Evolutionary conservation across 768 basidiomycete species (phyloP), one percentile per base, ranked within the genome.

Genomic region (Candolleomyces efflorescens): DNA sequence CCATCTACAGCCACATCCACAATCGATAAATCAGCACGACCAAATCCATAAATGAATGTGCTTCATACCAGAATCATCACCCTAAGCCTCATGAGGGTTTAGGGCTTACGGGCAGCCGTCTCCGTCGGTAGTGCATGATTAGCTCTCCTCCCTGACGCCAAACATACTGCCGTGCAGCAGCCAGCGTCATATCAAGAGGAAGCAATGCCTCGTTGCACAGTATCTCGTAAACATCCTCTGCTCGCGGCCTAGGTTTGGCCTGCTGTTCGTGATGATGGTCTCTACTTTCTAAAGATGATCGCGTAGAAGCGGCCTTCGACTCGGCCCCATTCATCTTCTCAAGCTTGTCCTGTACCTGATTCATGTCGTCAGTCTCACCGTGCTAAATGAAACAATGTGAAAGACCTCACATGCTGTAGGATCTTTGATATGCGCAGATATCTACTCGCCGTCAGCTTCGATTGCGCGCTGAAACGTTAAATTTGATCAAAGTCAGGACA

Each of bases 371-470:
- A 27, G n/a, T 17, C 22, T 23, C 13, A 47, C 37, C 49, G 17
- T 47, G 3, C 11, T 11, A 36, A 26, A 15, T 27, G 11, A 20
- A 32, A 24, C 13, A 36, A 11, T 32, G 22, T 32, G 22, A 39
- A 49, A 53, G 18, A 2, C 75, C 88, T 58, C 68, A 94, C 92
- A 76, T 97, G 96, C 50, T 77, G 65, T 0, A 86, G 79, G 18
- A 98, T 82, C 72, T 98, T 99, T 46, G 87, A 81, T 17, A 96
- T 84, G 36, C 97, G 82, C 47, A 98, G 76, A 63, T 87, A 88
- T 23, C 90, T 84, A 65, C 85, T 93, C 0, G 96, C 94, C 0
- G 93, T 96, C 18, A 99, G 75, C 62, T 94, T 92, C 0, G 90
- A 86, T 65, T 94, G 89, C 15, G 86, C 75, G 2, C 85, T 90